phyloP scores from a whole-genome alignment of 2,329 filamentous ascomycete genomes.

The Colletotrichum spaethianum region DNA sequence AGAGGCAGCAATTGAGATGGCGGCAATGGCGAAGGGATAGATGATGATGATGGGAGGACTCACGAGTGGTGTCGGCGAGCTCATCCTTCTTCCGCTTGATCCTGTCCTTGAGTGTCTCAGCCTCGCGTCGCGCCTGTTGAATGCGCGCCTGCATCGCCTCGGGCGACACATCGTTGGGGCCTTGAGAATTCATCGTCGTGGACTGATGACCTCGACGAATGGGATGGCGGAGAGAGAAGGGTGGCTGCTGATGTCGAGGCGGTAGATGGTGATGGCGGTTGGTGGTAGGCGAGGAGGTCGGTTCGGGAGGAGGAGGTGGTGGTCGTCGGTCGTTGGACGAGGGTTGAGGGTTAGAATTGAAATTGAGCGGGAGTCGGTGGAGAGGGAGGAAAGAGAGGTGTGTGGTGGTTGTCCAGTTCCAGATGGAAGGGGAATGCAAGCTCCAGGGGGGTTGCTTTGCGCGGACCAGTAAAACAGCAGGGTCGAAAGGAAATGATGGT shows the following conservation, averaged over 20 bases:
- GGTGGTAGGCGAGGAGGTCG: conserved; percentile 36
- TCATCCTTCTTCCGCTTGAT: conserved; percentile 99
- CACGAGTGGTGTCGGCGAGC: conserved; percentile 96
- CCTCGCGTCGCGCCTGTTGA: conserved; percentile 93
- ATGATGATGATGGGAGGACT: conserved; percentile 59
- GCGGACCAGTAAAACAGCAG: conserved; percentile 42
- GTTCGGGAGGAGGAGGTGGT: conserved; percentile 35
- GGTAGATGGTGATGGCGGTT: conserved; percentile 22
- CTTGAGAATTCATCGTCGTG: conserved; percentile 69
- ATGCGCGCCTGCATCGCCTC: conserved; percentile 94
- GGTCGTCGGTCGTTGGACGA: conserved; percentile 41
- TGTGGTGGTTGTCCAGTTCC: conserved; percentile 40
- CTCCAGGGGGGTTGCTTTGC: conserved; percentile 43
- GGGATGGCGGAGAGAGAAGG: conserved; percentile 34
- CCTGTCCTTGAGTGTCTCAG: conserved; percentile 96
- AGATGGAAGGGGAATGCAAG: conserved; percentile 44
- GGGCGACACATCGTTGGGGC: conserved; percentile 75
- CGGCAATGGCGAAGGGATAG: conserved; percentile 33
- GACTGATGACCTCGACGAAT: conserved; percentile 30
- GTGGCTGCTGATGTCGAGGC: conserved; percentile 4
- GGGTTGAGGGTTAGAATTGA: conserved; percentile 40
- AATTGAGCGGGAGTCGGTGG: conserved; percentile 40
- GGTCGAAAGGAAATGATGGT: conserved; percentile 43
- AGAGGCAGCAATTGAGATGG: conserved; percentile 23
- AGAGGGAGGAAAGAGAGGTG: conserved; percentile 42